phyloP scores from a whole-genome alignment of 176 grass and related monocot species.

The Rhynchospora breviuscula region DNA sequence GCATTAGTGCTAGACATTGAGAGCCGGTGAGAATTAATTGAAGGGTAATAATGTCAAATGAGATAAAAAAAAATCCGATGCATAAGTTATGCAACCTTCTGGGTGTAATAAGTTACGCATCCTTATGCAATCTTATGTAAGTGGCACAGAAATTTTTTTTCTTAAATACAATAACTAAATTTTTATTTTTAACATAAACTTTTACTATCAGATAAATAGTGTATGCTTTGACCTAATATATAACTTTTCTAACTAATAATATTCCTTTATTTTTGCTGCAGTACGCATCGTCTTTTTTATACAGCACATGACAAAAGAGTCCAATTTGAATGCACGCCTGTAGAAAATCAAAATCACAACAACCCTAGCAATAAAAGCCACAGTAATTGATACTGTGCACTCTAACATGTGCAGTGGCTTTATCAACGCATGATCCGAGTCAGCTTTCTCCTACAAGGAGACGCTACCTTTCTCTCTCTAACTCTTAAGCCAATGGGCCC shows the following conservation, averaged over 20 bases:
- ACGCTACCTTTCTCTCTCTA: not conserved
- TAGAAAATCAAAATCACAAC: conserved; percentile 6
- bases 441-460: conserved; percentile 17
- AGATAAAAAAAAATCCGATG: too few relatives aligned
- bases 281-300: not conserved
- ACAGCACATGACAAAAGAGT: not conserved
- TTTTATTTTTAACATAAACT: not conserved
- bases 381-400: conserved; percentile 1
- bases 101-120: too few relatives aligned
- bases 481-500: not conserved
- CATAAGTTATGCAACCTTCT: too few relatives aligned
- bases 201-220: not conserved
- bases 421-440: conserved; percentile 24
- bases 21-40: too few relatives aligned
- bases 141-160: too few relatives aligned
- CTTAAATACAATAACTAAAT: not conserved
- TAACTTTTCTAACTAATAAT: not conserved
- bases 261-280: not conserved
- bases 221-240: not conserved
- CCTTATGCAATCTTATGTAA: too few relatives aligned
- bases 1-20: too few relatives aligned
- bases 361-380: conserved; percentile 14
- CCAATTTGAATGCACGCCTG: conserved; percentile 11
- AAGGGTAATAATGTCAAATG: too few relatives aligned
- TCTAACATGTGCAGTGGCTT: conserved; percentile 26